phyloP scores from a whole-genome alignment of 768 basidiomycete genomes.

The Lactifluus pinguis region DNA sequence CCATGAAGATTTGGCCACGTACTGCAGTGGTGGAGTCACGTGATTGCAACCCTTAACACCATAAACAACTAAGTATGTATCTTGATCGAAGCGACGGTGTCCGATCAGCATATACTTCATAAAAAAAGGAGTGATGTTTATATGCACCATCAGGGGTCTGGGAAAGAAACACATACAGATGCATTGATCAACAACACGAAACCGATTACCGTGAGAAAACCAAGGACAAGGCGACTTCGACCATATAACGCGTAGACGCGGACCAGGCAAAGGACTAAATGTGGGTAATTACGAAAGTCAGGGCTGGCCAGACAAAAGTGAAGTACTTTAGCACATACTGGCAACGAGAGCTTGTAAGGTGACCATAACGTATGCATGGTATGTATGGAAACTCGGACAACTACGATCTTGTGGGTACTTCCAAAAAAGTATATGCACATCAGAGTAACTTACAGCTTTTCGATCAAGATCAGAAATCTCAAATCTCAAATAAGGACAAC shows the following conservation, averaged over 20 bases:
- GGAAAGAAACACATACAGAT: background rate
- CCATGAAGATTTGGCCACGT: background rate
- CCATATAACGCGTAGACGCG: slow-evolving; percentile 7
- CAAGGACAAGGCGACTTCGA: background rate
- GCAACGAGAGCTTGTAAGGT: too few relatives aligned
- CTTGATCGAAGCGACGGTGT: background rate
- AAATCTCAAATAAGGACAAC: too few relatives aligned
- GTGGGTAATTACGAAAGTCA: background rate
- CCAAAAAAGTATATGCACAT: too few relatives aligned
- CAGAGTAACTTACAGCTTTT: too few relatives aligned
- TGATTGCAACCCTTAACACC: background rate
- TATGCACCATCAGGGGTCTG: background rate
- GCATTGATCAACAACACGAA: background rate
- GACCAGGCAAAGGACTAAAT: background rate
- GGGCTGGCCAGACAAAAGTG: background rate
- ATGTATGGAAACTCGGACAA: too few relatives aligned
- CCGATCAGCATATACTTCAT: background rate
- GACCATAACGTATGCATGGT: too few relatives aligned
- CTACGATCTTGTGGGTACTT: too few relatives aligned
- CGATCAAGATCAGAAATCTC: too few relatives aligned
- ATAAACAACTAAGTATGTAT: background rate
- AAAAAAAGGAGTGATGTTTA: background rate
- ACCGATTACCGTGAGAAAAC: background rate
- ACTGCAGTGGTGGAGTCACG: background rate
- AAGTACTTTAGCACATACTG: too few relatives aligned